Evolutionary conservation across 768 basidiomycete species (phyloP).

Genomic region (Omphalotus guepiniiformis): DNA sequence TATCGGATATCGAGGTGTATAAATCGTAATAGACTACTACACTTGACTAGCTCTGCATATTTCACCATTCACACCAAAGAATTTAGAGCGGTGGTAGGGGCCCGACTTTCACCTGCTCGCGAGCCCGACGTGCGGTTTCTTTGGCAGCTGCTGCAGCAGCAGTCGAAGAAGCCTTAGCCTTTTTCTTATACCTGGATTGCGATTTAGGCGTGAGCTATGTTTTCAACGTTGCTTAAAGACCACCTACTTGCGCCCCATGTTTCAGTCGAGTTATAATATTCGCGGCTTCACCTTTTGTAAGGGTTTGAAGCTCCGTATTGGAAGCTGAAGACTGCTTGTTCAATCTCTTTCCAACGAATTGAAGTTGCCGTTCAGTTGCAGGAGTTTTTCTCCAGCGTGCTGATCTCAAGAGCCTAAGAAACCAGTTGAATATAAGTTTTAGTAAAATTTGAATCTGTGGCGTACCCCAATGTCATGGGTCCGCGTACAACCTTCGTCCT

Average conservation of each 20-base stretch:
- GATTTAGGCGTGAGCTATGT: constrained; percentile 3
- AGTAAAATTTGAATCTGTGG: not conserved
- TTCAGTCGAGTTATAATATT: constrained; percentile 73
- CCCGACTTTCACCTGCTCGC: constrained; percentile 61
- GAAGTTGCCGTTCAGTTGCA: constrained; percentile 59
- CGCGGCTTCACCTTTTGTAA: constrained; percentile 80
- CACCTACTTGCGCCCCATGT: constrained; percentile 66
- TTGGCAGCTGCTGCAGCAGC: constrained; percentile 32
- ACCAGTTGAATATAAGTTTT: not conserved
- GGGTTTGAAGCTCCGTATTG: constrained; percentile 27
- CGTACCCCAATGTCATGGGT: constrained; percentile 46
- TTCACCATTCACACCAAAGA: not conserved
- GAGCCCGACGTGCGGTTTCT: constrained; percentile 46
- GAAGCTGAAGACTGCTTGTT: constrained; percentile 15
- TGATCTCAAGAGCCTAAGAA: constrained; percentile 45
- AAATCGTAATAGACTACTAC: not conserved
- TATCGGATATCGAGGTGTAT: constrained; percentile 32
- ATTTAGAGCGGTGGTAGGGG: constrained; percentile 28
- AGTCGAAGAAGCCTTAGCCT: constrained; percentile 37
- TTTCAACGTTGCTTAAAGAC: not conserved
- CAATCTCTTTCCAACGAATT: constrained; percentile 46
- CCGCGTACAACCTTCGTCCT: constrained; percentile 50
- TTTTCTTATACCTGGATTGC: constrained; percentile 57
- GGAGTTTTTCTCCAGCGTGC: constrained; percentile 64
- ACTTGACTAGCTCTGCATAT: not conserved